Evolutionary conservation across 176 grass and related monocot species (phyloP), one percentile per base, ranked within the genome.

Genomic region (Hyparrhenia diplandra): DNA sequence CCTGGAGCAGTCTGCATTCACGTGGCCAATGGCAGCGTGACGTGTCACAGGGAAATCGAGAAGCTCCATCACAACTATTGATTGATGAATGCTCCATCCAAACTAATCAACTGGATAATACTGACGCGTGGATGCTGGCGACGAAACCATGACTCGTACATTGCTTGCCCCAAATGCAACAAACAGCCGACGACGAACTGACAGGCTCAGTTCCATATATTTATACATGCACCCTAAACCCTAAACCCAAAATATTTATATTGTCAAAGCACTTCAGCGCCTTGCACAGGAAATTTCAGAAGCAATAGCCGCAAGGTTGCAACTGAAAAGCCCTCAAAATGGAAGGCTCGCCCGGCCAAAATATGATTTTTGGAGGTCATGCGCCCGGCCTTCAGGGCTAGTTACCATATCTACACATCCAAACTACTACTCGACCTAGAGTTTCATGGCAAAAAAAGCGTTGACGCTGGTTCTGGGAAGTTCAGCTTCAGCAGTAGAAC

Each of bases 401-500:
- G 9, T 37, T 32, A 32, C 27, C 24, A 17, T 18, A 43, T 43
- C 74, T 74, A 10, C 45, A 32, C 14, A 65, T 0, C 2, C 8
- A 25, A 24, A 10, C 10, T 43, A 41, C 39, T 27, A 32, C 31
- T 32, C 7, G 11, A 41, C 23, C 31, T 6, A 31, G 72, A 43
- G 60, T 68, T 47, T 8, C 24, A 70, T 3, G 24, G 41, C 39
- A 32, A 10, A 52, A 77, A 71, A 71, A 77, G 41, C 10, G 1
- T 0, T 8, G 16, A 1, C 49, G 3, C 7, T 3, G 20, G 37
- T 35, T n/a, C 51, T 49, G 1, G 69, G 18, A 17, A 39, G 20
- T 2, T 4, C 31, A 32, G n/a, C 67, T 74, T 87, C 78, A 97
- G 76, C 89, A 94, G 76, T 88, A 97, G 76, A 97, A 94, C 91